Evolutionary conservation across 129 eudicot species (phyloP).

Genomic region (Apium graveolens): DNA sequence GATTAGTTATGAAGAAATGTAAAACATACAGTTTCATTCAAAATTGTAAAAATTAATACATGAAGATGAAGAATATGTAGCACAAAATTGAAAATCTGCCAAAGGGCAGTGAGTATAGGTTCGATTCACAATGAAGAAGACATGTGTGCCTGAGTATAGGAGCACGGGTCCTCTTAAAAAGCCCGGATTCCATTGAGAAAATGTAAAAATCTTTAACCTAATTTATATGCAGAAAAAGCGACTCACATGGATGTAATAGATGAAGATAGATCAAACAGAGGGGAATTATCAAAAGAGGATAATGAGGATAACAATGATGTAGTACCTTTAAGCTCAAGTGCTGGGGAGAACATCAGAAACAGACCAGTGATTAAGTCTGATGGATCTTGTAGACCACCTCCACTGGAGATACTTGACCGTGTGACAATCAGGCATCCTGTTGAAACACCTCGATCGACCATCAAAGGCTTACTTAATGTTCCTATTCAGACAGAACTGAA

Average conservation of each 20-base stretch:
- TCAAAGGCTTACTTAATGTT: constrained; percentile 26
- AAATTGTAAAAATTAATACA: too few species aligned
- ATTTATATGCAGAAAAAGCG: neutral
- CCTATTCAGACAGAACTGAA: constrained; percentile 21
- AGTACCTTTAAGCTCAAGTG: constrained; percentile 6
- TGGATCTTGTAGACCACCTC: constrained; percentile 19
- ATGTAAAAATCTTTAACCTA: neutral
- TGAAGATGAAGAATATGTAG: neutral
- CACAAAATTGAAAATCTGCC: neutral
- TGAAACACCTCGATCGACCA: constrained; percentile 30
- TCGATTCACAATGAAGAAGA: too few species aligned
- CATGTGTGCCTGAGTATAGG: too few species aligned
- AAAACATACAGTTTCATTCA: too few species aligned
- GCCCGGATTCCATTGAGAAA: too few species aligned
- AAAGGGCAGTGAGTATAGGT: too few species aligned
- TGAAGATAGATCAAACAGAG: neutral
- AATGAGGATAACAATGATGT: neutral
- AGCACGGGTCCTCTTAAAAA: too few species aligned
- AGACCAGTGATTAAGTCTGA: neutral
- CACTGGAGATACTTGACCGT: constrained; percentile 33
- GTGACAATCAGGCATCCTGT: constrained; percentile 28
- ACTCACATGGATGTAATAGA: constrained; percentile 1
- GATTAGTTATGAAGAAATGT: too few species aligned
- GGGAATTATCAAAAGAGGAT: neutral
- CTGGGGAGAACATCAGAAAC: neutral